A percentile compares a stretch with the other conserved stretches of the same genome.
Conservation (phyloP, 495 filamentous ascomycete genomes). For the Neurospora terricola region DNA sequence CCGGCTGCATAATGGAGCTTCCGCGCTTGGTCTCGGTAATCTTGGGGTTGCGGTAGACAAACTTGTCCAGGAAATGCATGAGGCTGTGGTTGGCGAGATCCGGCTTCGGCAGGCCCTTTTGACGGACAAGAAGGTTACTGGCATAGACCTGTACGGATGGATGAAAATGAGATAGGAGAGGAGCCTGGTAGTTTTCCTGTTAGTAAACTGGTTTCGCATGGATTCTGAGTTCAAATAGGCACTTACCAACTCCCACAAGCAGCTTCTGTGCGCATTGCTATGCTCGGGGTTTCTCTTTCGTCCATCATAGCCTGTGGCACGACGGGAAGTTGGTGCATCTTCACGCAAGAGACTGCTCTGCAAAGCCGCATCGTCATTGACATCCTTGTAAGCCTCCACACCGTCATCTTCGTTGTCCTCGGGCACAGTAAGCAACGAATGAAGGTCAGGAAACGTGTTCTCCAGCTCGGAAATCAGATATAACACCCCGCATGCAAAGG, state of each 20-base stretch:
- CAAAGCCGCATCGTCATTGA: constrained; percentile 42
- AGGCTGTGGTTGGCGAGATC: constrained; percentile 81
- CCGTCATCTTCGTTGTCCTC: constrained; percentile 47
- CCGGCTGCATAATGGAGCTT: constrained; percentile 89
- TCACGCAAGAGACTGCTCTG: constrained; percentile 8
- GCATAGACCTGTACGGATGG: constrained; percentile 92
- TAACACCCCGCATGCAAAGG: constrained; percentile 82
- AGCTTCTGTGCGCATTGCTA: constrained; percentile 80
- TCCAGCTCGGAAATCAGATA: constrained; percentile 80
- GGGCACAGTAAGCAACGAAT: constrained; percentile 59
- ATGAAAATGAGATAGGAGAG: constrained; percentile 77
- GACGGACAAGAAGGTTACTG: constrained; percentile 50
- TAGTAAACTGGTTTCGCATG: not conserved
- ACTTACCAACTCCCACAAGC: constrained; percentile 82
- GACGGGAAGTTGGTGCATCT: not conserved
- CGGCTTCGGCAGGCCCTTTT: constrained; percentile 70
- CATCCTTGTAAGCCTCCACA: constrained; percentile 42
- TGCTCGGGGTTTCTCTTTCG: constrained; percentile 85
- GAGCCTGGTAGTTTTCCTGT: constrained; percentile 34
- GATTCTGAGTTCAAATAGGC: not conserved
- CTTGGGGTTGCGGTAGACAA: constrained; percentile 89
- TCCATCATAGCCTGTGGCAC: constrained; percentile 54
- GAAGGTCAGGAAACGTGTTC: constrained; percentile 61
- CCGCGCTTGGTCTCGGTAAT: constrained; percentile 53
- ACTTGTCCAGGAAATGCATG: constrained; percentile 91